Percentiles rank a stretch among this genome's conserved stretches.
phyloP scores from a whole-genome alignment of 1,139 yeast genomes.

The Zygosaccharomyces pseudobailii region DNA sequence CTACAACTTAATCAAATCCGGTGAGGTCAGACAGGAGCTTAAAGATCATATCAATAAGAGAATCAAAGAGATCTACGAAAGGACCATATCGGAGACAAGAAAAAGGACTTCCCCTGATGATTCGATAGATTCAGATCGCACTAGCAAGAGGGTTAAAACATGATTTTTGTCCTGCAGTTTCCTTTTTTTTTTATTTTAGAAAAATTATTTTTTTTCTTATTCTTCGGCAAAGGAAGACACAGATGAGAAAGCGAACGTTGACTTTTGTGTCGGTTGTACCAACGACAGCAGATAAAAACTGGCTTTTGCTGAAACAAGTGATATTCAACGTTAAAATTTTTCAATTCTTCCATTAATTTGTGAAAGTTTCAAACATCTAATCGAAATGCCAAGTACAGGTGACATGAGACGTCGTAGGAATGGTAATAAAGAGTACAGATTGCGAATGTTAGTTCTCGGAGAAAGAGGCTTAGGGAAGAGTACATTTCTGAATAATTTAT shows the following conservation, averaged over 20 bases:
- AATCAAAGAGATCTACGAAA: conserved; percentile 24
- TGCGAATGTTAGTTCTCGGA: conserved; percentile 55
- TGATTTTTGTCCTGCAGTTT: not conserved
- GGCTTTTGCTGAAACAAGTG: not conserved
- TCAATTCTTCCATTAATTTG: not conserved
- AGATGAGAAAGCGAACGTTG: not conserved
- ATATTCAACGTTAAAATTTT: not conserved
- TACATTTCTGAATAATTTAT: conserved; percentile 57
- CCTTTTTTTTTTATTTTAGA: not conserved
- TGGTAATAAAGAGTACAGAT: conserved; percentile 52
- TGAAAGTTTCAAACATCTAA: not conserved
- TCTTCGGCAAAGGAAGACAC: not conserved
- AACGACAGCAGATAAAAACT: not conserved
- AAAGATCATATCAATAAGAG: conserved; percentile 28
- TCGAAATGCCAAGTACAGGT: conserved; percentile 27
- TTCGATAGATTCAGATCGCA: conserved; percentile 7
- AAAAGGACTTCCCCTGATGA: conserved; percentile 19
- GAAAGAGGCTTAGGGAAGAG: conserved; percentile 60
- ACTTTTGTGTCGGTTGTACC: conserved; percentile 1
- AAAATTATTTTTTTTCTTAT: not conserved
- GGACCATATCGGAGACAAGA: conserved; percentile 19
- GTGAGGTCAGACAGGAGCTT: conserved; percentile 29
- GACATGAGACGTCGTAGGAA: conserved; percentile 54
- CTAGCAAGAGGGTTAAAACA: conserved; percentile 16
- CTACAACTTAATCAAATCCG: conserved; percentile 27